Base-by-base conservation (phyloP, 768 basidiomycete species). In the Leccinellum luteum region DNA sequence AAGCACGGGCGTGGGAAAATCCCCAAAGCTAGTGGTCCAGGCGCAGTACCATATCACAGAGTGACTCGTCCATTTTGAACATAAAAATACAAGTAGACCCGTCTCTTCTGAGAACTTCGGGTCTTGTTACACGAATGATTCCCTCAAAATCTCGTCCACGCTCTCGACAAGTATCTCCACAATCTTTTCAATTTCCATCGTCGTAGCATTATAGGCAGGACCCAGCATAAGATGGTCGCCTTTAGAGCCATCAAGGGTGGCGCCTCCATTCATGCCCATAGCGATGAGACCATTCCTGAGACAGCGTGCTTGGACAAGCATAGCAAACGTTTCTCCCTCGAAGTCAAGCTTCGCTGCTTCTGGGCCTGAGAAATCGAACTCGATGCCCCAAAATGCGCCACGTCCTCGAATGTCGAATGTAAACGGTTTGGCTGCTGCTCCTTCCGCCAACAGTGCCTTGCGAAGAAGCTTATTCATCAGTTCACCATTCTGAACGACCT, bases 321-420 rank as follows among this genome's bases (percentile, higher is more conserved):
- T 82, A 17, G 84, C 90, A 64, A 93, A 90, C 34, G 71, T 69
- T 49, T 79, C 59, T 3, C 78, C 80, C 61, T 78, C 77, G 57
- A 89, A 79, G 57, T 84, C 75, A 17, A 83, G 51, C n/a, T 70
- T 69, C 35, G 70, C 57, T 10, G 75, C 78, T 55, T 78, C 75
- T 13, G 72, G 66, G 15, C 67, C 69, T 5, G 78, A 77, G 60
- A 89, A 85, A 63, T 92, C 89, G 60, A 92, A 93, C 68, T 94
- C 92, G 54, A 94, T 74, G 23, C 78, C 87, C 88, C 89, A 93
- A 75, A 94, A 92, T 28, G 85, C 81, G 32, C 93, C 94, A 19
- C 84, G 84, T 10, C 94, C 93, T 28, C 94, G 86, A 58, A 93
- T 83, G 68, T 93, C 91, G 65, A 87, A 90, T 4, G 82, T 80